Evolutionary conservation across 805 yeast species (phyloP), one percentile per base, ranked within the genome.

Genomic region (Komagataella pastoris): DNA sequence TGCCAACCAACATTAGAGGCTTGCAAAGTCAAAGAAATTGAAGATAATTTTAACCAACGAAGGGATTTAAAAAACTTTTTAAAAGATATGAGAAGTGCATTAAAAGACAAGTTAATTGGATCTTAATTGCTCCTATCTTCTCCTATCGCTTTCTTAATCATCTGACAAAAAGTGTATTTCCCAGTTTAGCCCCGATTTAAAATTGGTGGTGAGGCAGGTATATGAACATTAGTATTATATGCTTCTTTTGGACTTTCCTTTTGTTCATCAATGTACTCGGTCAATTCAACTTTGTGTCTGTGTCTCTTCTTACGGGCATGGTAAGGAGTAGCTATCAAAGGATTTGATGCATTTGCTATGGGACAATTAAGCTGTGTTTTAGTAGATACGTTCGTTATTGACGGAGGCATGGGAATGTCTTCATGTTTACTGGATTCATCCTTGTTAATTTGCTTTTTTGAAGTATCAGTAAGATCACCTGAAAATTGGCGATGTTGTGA

Each of bases 1-100:
- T 63, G 75, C 1, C 50, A 52, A 4, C 80, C 80, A 1, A 50
- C 48, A 17, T 53, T 76, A 49, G 54, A 56, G 3, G 54, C 57
- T 0, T 64, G 59, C 0, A 53, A 51, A 1, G 45, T 61, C 7
- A 21, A 46, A 1, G 47, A 49, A 21, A 56, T 62, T 1, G 56
- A 59, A 57, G 52, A 55, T 17, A 44, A 54, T 8, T 67, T 65
- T 50, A 49, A 52, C 40, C 50, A 55, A 7, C 60, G 59, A 24
- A 65, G 60, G 51, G 69, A 65, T 52, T 61, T 68, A 17, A 68
- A 64, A 7, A 59, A 58, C 18, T 58, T 68, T 17, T 65, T 69
- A 66, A 60, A 65, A 48, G 61, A 60, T n/a, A 61, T 68, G 60
- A 55, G 72, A 52, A 17, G 53, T 3, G 61, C 56, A 48, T 49